Base-by-base conservation (phyloP, 805 yeast genomes). In the Ogataea siamensis region DNA sequence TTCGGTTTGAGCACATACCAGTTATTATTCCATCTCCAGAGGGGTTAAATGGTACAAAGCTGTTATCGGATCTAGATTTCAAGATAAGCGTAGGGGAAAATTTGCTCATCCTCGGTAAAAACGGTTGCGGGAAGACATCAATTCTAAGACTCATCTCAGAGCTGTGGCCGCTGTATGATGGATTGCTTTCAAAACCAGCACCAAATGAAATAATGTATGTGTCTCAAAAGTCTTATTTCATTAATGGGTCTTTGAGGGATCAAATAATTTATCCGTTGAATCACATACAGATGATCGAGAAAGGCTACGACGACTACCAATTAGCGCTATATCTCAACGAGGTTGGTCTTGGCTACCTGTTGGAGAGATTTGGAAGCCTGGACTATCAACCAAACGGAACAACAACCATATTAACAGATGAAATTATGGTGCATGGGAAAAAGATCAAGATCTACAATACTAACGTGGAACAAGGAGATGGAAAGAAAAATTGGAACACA, bases 121-220 rank as follows among this genome's bases (percentile, higher is more conserved):
- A 89, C 53, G 95, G 96, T 11, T 74, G 83, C 51, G 98, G 98
- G 42, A 89, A 89, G 58, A 83, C 95, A 7, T 80, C 95, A 0
- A 82, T 89, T 49, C 79, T 88, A 35, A 70, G 96, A 46, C 72
- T 89, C 3, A 70, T 88, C 42, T 89, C 94, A 5, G 95, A 91
- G 15, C 67, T 89, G 44, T 89, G 97, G 97, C 96, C 98, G 10
- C 70, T 87, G 18, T 89, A 85, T 61, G 67, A 71, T 47, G 97
- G 97, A 0, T 70, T 88, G 39, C 64, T 89, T 31, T 84, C 95
- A 5, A 83, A 83, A 52, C 96, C 96, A 11, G 63, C 68, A 29
- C 72, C 70, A 32, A 74, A 73, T 32, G 88, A 87, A 46, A 73
- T 89, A 18, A 70, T 80, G 42, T 88, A 79, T 58, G 70, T 89